These are phyloP conservation scores for Lichtheimia ramosa DNA, from an alignment of 371 early-diverging fungal genomes.

Conservation along the genomic window DNA sequence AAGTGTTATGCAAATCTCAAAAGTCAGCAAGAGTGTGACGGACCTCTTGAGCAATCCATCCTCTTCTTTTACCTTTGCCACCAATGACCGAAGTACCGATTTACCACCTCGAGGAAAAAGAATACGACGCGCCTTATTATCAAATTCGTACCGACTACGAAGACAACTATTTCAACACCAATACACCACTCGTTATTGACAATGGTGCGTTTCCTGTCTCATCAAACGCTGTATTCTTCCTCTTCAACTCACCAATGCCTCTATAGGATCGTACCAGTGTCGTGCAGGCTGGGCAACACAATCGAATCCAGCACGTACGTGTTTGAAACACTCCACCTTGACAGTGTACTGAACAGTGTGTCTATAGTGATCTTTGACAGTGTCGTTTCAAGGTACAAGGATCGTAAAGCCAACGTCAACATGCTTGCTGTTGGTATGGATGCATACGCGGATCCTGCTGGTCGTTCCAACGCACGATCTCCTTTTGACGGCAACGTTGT, in stretches of 20 bases:
- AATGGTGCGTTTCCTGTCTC: conserved; percentile 38
- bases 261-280: conserved; percentile 72
- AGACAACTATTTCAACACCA: conserved; percentile 6
- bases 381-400: conserved; percentile 77
- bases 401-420: conserved; percentile 64
- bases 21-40: too few relatives aligned
- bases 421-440: conserved; percentile 77
- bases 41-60: too few relatives aligned
- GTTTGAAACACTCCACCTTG: background rate
- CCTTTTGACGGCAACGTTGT: conserved; percentile 77
- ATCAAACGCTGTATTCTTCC: background rate
- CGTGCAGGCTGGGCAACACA: conserved; percentile 86
- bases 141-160: conserved; percentile 15
- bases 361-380: conserved; percentile 78
- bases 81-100: conserved; percentile 10
- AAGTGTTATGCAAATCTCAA: too few relatives aligned
- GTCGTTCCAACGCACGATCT: conserved; percentile 67
- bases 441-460: conserved; percentile 68
- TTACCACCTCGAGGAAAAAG: conserved; percentile 21
- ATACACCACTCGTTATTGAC: conserved; percentile 65
- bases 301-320: conserved; percentile 59
- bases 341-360: background rate
- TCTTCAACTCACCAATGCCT: background rate
- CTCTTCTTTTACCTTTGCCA: too few relatives aligned
- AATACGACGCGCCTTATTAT: conserved; percentile 22